Evolutionary conservation across 345 rosid genomes (phyloP).

Genomic region (Lepidium aucheri): DNA sequence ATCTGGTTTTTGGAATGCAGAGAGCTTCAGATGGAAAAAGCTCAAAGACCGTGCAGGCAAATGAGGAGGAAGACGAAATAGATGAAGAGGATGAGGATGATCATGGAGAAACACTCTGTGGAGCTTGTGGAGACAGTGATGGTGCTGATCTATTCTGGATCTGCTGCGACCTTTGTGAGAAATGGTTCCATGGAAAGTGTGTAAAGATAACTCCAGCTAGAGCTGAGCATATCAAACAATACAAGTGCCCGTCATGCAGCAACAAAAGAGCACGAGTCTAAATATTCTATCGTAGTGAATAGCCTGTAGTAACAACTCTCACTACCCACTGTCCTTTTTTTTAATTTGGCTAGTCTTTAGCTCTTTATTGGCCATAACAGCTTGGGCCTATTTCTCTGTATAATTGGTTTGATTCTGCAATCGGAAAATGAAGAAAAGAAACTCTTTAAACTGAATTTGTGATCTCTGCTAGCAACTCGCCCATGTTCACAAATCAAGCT

Average conservation of each 20-base stretch:
- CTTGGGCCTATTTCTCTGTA: conserved; percentile 15
- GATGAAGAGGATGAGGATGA: conserved; percentile 46
- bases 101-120: conserved; percentile 65
- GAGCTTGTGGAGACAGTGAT: conserved; percentile 77
- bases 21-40: conserved; percentile 43
- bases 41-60: conserved; percentile 29
- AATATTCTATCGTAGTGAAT: conserved; percentile 22
- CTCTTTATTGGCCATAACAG: conserved; percentile 19
- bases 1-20: conserved; percentile 26
- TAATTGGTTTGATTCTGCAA: conserved; percentile 8
- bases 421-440: background rate
- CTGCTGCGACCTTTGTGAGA: conserved; percentile 72
- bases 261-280: conserved; percentile 60
- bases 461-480: background rate
- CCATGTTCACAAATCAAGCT: background rate
- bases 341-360: conserved; percentile 11
- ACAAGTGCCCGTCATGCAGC: conserved; percentile 82
- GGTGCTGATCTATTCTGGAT: conserved; percentile 80
- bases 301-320: conserved; percentile 20
- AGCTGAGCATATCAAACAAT: conserved; percentile 80
- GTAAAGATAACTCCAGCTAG: conserved; percentile 79
- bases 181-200: conserved; percentile 83
- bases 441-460: background rate
- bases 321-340: background rate
- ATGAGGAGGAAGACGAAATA: conserved; percentile 44